phyloP scores from a whole-genome alignment of 2,329 filamentous ascomycete species.

The Bretziella fagacearum region DNA sequence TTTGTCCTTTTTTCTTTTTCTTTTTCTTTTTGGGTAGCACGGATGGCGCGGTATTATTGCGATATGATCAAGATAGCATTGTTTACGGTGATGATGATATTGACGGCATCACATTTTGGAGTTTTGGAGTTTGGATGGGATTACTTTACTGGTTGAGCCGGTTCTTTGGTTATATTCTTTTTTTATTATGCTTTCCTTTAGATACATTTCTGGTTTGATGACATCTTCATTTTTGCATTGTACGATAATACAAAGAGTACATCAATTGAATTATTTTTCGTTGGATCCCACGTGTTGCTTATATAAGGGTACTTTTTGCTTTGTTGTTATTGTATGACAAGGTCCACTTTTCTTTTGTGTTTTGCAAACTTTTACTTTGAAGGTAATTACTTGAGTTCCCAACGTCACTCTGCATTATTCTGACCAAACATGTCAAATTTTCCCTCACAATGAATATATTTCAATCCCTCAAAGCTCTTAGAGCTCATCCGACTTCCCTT shows the following conservation, averaged over 20 bases:
- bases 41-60: neutral
- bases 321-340: too few species aligned
- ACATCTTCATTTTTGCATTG: neutral
- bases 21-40: neutral
- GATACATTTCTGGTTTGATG: neutral
- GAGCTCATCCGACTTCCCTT: neutral
- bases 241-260: conserved; percentile 2
- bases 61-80: neutral
- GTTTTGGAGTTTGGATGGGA: conserved; percentile 2
- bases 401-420: too few species aligned
- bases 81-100: neutral
- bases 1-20: conserved; percentile 1
- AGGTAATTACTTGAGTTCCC: too few species aligned
- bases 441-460: neutral
- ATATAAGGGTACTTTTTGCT: too few species aligned
- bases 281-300: too few species aligned
- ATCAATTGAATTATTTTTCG: too few species aligned
- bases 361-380: too few species aligned
- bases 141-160: neutral
- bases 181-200: neutral
- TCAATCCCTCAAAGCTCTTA: neutral
- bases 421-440: too few species aligned
- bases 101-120: neutral
- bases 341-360: too few species aligned
- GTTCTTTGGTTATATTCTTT: neutral